Base-by-base conservation (phyloP, 1,284 basidiomycete genomes). In the Psilocybe mexicana region DNA sequence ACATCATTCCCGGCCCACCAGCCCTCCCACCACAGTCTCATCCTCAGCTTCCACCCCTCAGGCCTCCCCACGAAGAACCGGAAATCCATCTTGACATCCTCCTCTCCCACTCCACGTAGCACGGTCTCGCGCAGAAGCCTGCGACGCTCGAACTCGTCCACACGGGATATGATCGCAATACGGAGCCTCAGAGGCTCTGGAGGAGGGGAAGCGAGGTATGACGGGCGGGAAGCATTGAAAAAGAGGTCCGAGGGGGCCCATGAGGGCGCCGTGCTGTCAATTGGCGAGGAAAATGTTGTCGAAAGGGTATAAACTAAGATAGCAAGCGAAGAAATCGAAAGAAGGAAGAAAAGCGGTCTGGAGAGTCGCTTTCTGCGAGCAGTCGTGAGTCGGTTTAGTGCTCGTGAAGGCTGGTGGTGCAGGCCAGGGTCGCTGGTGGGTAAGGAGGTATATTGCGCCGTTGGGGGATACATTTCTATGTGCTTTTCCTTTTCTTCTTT, bases 11-110 rank as follows among this genome's bases (percentile, higher is more conserved):
- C 43, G 33, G 26, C 48, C 26, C 3, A 40, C 33, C 25, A 8
- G 0, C 3, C 28, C 30, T 58, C 57, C 45, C 25, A 30, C 11
- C 25, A 36, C 6, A 58, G 26, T 24, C 47, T 52, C 25, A 30
- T 10, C 24, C 25, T 23, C 3, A 30, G 12, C 8, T 5, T 6
- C 24, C 10, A 7, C 3, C 24, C 44, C 11, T 36, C 5, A 2
- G 18, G 10, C 26, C 40, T 28, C 4, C 35, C 38, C 35, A 58
- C 45, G 38, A 58, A 58, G 42, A 58, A 58, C 23, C 28, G 25
- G 40, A 54, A 58, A 7, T 58, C 57, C 26, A 58, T 3, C 42
- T 30, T 18, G 8, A 43, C 51, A 14, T 52, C 38, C 0, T 7
- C n/a, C 24, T 12, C 6, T 2, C 23, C 38, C 1, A 52, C 28